Evolutionary conservation across 2,329 filamentous ascomycete genomes (phyloP).

Genomic region (Calonectria pteridis): DNA sequence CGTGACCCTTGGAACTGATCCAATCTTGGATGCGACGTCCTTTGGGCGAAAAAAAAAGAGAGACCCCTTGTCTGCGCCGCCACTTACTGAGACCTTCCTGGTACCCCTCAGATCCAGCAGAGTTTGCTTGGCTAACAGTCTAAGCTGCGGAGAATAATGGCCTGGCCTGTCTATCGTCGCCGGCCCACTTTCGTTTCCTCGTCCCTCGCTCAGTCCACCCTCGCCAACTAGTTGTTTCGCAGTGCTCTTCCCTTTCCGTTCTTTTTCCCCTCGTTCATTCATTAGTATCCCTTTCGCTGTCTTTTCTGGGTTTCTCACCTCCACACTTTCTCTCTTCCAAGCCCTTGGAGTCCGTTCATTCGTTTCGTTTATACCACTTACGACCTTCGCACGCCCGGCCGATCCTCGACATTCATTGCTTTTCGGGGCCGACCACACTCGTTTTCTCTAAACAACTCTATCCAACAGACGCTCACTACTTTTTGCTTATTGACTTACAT

Average conservation of each 20-base stretch:
- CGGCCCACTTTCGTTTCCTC: conserved; percentile 23
- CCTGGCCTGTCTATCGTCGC: conserved; percentile 8
- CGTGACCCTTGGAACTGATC: conserved; percentile 46
- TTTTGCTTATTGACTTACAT: conserved; percentile 17
- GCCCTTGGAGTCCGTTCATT: conserved; percentile 23
- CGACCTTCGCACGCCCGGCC: conserved; percentile 28
- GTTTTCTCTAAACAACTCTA: conserved; percentile 14
- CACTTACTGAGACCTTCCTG: conserved; percentile 2
- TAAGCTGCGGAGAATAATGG: conserved; percentile 19
- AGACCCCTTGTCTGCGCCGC: conserved; percentile 17
- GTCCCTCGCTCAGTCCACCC: conserved; percentile 1
- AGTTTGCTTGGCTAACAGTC: conserved; percentile 8
- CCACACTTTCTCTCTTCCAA: conserved; percentile 34
- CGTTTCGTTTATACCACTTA: conserved; percentile 22
- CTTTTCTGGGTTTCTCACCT: conserved; percentile 15
- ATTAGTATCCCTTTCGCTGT: conserved; percentile 37
- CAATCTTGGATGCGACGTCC: conserved; percentile 44
- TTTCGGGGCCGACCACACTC: conserved; percentile 32
- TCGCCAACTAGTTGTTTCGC: conserved; percentile 24
- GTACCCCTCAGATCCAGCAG: conserved; percentile 13
- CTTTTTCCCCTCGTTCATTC: conserved; percentile 31
- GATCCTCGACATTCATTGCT: conserved; percentile 39
- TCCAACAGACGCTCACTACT: conserved; percentile 4
- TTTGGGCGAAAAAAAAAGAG: conserved; percentile 2
- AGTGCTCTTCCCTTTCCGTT: conserved; percentile 29